Conservation (phyloP, 2,329 filamentous ascomycete species). For the Aspergillus vadensis region DNA sequence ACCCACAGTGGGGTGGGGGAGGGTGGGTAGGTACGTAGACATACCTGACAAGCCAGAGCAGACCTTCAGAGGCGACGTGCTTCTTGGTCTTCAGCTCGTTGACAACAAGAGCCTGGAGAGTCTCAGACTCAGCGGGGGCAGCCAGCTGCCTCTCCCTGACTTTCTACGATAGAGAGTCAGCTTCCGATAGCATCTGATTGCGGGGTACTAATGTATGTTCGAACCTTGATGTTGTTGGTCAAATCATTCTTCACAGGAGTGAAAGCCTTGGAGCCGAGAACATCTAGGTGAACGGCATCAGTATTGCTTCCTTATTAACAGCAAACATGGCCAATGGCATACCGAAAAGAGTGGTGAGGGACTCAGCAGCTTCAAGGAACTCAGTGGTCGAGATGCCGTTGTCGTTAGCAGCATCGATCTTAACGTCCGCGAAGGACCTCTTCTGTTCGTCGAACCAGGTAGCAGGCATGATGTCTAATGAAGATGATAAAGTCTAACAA, state of each 20-base stretch:
- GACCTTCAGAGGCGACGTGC: constrained; percentile 82
- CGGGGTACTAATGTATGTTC: constrained; percentile 20
- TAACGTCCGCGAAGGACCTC: constrained; percentile 80
- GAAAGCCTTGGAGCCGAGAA: constrained; percentile 73
- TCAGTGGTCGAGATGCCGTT: constrained; percentile 77
- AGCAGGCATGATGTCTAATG: constrained; percentile 32
- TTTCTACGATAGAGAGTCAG: constrained; percentile 63
- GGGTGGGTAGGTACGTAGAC: constrained; percentile 22
- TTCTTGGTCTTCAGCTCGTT: constrained; percentile 91
- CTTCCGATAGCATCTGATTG: not conserved
- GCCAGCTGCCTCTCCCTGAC: constrained; percentile 79
- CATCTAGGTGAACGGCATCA: constrained; percentile 48
- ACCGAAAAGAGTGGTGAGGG: constrained; percentile 86
- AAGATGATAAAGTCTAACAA: not conserved
- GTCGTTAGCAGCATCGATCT: constrained; percentile 70
- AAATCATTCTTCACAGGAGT: constrained; percentile 89
- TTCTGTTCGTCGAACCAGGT: constrained; percentile 87
- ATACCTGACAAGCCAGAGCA: constrained; percentile 88
- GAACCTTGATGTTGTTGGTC: constrained; percentile 84
- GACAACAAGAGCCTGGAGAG: constrained; percentile 77
- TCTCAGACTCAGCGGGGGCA: constrained; percentile 76
- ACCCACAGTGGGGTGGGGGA: not conserved
- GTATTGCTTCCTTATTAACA: not conserved
- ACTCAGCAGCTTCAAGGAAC: constrained; percentile 90
- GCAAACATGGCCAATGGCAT: constrained; percentile 22